phyloP scores from a whole-genome alignment of 805 yeast genomes.

The Candida tammaniensis region DNA sequence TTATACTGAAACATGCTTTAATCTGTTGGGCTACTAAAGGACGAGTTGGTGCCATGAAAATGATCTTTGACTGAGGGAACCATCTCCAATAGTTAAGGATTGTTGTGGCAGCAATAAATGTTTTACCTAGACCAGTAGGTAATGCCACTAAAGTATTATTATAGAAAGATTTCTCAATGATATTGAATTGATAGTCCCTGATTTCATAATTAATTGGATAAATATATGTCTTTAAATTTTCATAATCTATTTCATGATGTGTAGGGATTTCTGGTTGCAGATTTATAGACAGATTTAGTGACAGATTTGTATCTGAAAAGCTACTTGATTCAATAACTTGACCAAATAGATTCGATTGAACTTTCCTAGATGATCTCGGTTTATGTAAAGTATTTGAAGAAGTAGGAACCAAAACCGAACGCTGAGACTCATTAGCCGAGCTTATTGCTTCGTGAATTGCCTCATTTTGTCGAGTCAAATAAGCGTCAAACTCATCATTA shows the following conservation, averaged over 20 bases:
- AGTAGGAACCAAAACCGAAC: background rate
- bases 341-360: conserved; percentile 6
- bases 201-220: conserved; percentile 85
- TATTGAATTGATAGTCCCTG: conserved; percentile 85
- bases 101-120: conserved; percentile 91
- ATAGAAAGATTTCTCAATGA: conserved; percentile 68
- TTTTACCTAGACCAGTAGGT: conserved; percentile 97
- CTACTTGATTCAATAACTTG: background rate
- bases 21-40: conserved; percentile 97
- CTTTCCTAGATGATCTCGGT: conserved; percentile 2
- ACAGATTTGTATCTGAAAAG: no score
- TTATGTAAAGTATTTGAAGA: background rate
- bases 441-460: background rate
- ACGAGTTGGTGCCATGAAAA: conserved; percentile 95
- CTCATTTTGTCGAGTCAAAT: conserved; percentile 4
- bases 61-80: conserved; percentile 75
- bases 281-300: background rate
- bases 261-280: conserved; percentile 14
- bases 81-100: conserved; percentile 88
- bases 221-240: conserved; percentile 42
- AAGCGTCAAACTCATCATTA: conserved; percentile 15
- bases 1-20: conserved; percentile 82
- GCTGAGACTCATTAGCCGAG: background rate
- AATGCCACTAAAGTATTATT: conserved; percentile 81
- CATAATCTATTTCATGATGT: conserved; percentile 24